Evolutionary conservation across 163 green algal species (phyloP).

Genomic region (Prototheca wickerhamii): DNA sequence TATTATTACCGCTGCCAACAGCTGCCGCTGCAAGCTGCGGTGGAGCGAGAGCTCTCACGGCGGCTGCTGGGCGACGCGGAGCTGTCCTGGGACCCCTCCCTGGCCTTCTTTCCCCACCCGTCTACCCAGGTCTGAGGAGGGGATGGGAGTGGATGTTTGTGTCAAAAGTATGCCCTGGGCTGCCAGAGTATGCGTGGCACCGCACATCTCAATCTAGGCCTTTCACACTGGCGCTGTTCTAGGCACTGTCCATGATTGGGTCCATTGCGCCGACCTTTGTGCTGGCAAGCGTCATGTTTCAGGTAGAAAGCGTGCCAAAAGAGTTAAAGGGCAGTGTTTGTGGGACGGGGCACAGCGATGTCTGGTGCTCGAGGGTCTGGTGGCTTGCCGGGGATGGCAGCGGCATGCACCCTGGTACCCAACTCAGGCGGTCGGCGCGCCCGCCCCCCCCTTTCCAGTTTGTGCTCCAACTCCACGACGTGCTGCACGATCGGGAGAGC

Average conservation of each 20-base stretch:
- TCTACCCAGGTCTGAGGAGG: not conserved
- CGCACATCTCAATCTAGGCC: too few relatives aligned
- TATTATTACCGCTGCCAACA: too few relatives aligned
- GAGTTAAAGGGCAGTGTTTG: too few relatives aligned
- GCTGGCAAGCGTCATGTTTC: slow-evolving; percentile 29
- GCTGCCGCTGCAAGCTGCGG: slow-evolving; percentile 41
- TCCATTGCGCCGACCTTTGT: slow-evolving; percentile 31
- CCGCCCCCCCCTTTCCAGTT: slow-evolving; percentile 12
- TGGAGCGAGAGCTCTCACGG: slow-evolving; percentile 25
- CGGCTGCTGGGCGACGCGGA: not conserved
- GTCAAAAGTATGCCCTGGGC: too few relatives aligned
- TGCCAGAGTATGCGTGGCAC: too few relatives aligned
- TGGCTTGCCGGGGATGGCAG: too few relatives aligned
- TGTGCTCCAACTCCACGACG: slow-evolving; percentile 32
- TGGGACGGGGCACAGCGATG: too few relatives aligned
- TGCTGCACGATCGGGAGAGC: slow-evolving; percentile 33
- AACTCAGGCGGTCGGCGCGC: not conserved
- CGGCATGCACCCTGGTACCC: too few relatives aligned
- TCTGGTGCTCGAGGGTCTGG: too few relatives aligned
- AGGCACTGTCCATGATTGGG: slow-evolving; percentile 14
- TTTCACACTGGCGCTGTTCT: not conserved
- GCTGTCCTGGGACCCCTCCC: slow-evolving; percentile 11
- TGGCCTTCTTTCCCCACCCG: slow-evolving; percentile 28
- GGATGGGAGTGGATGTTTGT: not conserved
- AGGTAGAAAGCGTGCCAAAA: slow-evolving; percentile 2